A percentile compares a stretch with the other conserved stretches of the same genome.
Conservation (phyloP, 345 rosid species). For the Psidium friedrichsthalianum region DNA sequence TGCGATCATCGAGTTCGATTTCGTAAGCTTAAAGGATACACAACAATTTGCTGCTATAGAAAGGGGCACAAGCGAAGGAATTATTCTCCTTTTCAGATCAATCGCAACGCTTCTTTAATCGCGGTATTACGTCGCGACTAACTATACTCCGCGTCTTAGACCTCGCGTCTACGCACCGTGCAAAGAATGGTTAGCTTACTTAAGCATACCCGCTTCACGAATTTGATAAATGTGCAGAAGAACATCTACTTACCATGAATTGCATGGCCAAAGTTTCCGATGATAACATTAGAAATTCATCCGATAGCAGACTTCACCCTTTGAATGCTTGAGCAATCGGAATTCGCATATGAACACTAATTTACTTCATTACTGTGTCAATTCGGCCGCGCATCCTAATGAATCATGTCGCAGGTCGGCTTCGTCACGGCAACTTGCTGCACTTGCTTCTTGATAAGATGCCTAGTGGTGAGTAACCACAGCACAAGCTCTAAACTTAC, state of each 20-base stretch:
- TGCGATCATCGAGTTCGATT: not conserved
- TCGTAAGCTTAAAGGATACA: not conserved
- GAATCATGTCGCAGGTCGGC: constrained; percentile 44
- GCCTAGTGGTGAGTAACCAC: constrained; percentile 41
- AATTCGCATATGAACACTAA: not conserved
- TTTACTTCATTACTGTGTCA: not conserved
- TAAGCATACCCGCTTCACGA: not conserved
- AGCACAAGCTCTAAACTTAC: not conserved
- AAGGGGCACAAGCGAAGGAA: not conserved
- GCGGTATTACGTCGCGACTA: not conserved
- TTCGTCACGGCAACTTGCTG: constrained; percentile 62
- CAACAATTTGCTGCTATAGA: not conserved
- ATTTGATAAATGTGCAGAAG: not conserved
- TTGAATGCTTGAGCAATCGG: not conserved
- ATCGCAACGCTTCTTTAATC: not conserved
- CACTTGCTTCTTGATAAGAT: constrained; percentile 72
- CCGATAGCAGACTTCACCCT: not conserved
- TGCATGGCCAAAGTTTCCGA: not conserved
- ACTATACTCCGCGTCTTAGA: not conserved
- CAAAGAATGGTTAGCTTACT: not conserved
- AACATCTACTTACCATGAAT: not conserved
- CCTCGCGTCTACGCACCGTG: not conserved
- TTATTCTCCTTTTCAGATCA: not conserved
- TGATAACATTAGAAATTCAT: not conserved
- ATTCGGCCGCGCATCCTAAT: not conserved